Evolutionary conservation across 2,329 filamentous ascomycete genomes (phyloP).

Genomic region (Sarocladiaceae sp.): DNA sequence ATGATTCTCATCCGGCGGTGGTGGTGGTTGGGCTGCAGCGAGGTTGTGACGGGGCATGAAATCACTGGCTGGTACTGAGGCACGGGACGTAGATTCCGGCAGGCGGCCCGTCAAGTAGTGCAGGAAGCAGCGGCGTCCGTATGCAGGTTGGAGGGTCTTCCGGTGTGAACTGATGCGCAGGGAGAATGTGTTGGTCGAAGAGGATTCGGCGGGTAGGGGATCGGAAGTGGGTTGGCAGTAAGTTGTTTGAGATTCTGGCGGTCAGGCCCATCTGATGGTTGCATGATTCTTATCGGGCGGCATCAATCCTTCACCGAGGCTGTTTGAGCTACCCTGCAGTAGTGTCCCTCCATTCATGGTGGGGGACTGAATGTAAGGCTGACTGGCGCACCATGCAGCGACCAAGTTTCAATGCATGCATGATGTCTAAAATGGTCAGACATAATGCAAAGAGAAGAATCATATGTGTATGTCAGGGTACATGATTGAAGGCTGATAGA

Average conservation of each 20-base stretch:
- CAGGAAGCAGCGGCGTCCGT: background rate
- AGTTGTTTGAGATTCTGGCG: background rate
- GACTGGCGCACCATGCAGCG: too few species aligned
- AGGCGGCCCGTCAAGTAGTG: background rate
- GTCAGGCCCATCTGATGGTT: slow-evolving; percentile 8
- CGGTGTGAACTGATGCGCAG: background rate
- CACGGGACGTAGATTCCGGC: slow-evolving; percentile 4
- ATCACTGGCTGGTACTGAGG: slow-evolving; percentile 17
- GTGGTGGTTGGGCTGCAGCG: slow-evolving; percentile 1
- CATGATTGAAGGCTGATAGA: too few species aligned
- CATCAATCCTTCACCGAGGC: slow-evolving; percentile 1
- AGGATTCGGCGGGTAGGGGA: slow-evolving; percentile 4
- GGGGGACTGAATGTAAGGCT: too few species aligned
- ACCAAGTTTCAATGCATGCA: too few species aligned
- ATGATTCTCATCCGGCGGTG: background rate
- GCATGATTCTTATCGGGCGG: background rate
- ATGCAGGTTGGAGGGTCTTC: too few species aligned
- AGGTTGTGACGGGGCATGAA: slow-evolving; percentile 25
- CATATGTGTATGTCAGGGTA: too few species aligned
- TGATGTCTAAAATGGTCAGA: too few species aligned
- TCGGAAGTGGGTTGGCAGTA: slow-evolving; percentile 2
- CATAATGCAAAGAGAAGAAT: too few species aligned
- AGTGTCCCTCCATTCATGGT: background rate
- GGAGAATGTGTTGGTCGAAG: background rate
- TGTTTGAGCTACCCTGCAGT: slow-evolving; percentile 2